Conservation (phyloP, 352 stramenopile species). For the Globisporangium polare region DNA sequence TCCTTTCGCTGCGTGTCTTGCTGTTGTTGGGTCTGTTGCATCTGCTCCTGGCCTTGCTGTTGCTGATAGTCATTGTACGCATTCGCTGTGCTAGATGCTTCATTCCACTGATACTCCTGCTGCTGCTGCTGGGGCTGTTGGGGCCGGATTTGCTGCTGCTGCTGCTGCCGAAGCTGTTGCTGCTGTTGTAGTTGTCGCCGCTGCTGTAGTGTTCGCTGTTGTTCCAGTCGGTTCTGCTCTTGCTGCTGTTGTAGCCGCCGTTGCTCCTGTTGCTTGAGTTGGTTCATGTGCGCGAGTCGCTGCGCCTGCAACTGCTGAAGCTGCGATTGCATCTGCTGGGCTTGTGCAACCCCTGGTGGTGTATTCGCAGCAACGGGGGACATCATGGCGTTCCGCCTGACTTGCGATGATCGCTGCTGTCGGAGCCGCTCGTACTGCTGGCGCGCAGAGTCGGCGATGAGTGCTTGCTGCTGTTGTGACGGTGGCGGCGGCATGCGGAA, state of each 20-base stretch:
- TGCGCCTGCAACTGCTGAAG: neutral
- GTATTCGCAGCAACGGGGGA: neutral
- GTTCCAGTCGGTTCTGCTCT: neutral
- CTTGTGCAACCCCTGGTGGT: conserved; percentile 6
- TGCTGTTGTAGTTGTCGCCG: conserved; percentile 13
- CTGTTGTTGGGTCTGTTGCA: neutral
- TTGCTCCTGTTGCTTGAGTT: conserved; percentile 1
- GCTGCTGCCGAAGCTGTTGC: conserved; percentile 7
- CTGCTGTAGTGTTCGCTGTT: conserved; percentile 12
- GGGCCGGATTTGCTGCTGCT: conserved; percentile 5
- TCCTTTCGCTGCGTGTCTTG: neutral
- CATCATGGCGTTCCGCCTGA: neutral
- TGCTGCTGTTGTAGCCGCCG: neutral
- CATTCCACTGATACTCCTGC: neutral
- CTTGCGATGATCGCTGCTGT: neutral
- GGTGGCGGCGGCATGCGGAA: neutral
- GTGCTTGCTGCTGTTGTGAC: conserved; percentile 8
- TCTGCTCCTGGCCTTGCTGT: neutral
- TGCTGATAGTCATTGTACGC: neutral
- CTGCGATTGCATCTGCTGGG: conserved; percentile 16
- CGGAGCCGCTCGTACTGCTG: conserved; percentile 10
- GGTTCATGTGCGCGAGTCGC: neutral
- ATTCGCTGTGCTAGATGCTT: too few relatives aligned
- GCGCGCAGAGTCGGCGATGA: conserved; percentile 1
- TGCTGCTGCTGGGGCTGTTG: neutral